Evolutionary conservation across 768 basidiomycete species (phyloP).

Genomic region (Crepidotus variabilis): DNA sequence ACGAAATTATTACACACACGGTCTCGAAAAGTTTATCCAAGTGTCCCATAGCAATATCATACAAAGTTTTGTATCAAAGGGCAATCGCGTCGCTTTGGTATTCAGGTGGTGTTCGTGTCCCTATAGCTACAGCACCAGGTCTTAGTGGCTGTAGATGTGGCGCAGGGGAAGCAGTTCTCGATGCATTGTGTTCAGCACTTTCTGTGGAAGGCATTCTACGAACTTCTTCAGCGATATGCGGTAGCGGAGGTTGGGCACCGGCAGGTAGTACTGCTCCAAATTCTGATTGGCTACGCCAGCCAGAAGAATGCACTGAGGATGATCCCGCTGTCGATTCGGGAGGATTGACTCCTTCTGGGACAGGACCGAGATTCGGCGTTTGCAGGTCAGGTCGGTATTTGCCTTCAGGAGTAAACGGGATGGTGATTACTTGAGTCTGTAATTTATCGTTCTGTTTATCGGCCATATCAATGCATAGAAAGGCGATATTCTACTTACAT

Average conservation of each 20-base stretch:
- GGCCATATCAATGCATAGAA: not conserved
- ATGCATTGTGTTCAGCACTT: not conserved
- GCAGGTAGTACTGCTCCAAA: not conserved
- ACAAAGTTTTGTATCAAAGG: not conserved
- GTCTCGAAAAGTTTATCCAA: no score
- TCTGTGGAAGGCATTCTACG: not conserved
- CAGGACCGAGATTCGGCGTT: not conserved
- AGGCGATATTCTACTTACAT: not conserved
- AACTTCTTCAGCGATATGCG: not conserved
- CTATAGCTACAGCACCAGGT: not conserved
- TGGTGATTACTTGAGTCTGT: not conserved
- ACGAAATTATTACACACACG: no score
- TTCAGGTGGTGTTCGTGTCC: not conserved
- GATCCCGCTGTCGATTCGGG: not conserved
- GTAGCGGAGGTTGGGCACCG: not conserved
- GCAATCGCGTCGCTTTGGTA: not conserved
- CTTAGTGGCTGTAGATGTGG: not conserved
- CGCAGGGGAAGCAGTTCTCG: not conserved
- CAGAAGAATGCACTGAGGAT: not conserved
- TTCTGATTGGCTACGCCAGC: not conserved
- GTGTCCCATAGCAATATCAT: no score
- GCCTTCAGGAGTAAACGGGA: not conserved
- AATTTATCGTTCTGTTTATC: not conserved
- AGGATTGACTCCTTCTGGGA: not conserved
- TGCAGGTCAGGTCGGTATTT: not conserved